Evolutionary conservation across 306 rosid genomes (phyloP).

Genomic region (Lotus japonicus): DNA sequence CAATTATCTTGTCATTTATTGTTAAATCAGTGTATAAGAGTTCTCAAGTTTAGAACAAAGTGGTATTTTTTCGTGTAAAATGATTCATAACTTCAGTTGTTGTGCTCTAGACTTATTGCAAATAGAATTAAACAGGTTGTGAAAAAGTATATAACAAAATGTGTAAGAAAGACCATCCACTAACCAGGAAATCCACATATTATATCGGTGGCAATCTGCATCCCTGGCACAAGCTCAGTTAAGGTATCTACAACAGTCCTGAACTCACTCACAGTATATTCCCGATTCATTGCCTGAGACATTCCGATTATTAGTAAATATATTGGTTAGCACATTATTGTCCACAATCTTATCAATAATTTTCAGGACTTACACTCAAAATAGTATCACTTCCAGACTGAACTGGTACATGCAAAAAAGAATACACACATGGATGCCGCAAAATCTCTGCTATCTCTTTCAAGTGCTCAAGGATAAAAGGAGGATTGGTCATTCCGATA

Average conservation of each 20-base stretch:
- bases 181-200: constrained; percentile 99
- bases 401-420: constrained; percentile 94
- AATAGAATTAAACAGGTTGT: neutral
- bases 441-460: constrained; percentile 81
- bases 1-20: neutral
- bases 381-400: constrained; percentile 88
- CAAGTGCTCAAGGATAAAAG: constrained; percentile 94
- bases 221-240: constrained; percentile 90
- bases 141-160: neutral
- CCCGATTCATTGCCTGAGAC: constrained; percentile 96
- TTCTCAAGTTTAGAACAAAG: constrained; percentile 3
- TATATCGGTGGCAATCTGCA: constrained; percentile 98
- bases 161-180: constrained; percentile 23
- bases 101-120: neutral
- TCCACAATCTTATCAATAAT: neutral
- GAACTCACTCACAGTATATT: constrained; percentile 85
- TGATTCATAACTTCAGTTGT: neutral
- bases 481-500: constrained; percentile 98
- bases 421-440: constrained; percentile 88
- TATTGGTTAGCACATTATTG: constrained; percentile 9
- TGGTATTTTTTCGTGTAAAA: neutral
- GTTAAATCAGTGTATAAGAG: neutral
- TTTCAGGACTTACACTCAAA: constrained; percentile 54
- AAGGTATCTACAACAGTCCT: constrained; percentile 92
- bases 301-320: constrained; percentile 27